These are phyloP conservation scores for Corymbia maculata DNA, from an alignment of 345 rosid species.

Conservation along the genomic window DNA sequence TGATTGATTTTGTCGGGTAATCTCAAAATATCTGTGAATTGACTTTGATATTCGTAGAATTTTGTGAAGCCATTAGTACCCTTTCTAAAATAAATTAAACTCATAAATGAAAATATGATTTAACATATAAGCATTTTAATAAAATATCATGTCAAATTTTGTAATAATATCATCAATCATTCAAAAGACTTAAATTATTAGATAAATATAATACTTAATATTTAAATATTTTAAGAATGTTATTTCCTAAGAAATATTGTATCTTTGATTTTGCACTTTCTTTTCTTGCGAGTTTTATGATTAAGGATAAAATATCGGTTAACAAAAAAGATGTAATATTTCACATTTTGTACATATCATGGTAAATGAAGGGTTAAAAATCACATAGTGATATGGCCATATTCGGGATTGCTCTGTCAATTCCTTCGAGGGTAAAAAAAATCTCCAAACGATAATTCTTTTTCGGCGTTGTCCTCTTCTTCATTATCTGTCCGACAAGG, in stretches of 20 bases:
- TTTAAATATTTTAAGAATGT: neutral
- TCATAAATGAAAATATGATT: too few relatives aligned
- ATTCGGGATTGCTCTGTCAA: neutral
- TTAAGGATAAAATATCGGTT: neutral
- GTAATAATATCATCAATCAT: accelerated
- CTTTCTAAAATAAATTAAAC: too few relatives aligned
- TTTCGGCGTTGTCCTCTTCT: neutral
- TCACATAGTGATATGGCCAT: neutral
- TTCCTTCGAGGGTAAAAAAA: neutral
- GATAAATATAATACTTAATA: neutral
- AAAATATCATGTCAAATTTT: neutral
- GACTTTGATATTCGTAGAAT: neutral
- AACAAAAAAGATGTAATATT: neutral
- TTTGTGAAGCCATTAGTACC: neutral
- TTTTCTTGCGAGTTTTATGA: neutral
- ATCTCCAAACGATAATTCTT: neutral
- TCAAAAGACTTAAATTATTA: neutral
- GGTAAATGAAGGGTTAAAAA: neutral
- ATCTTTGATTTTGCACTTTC: neutral
- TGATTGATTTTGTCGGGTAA: neutral
- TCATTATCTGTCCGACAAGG: neutral
- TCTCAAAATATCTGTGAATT: neutral
- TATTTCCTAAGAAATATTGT: neutral
- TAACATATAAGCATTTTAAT: neutral
- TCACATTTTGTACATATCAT: neutral